These are phyloP conservation scores for Penicillium nucicola DNA, from an alignment of 495 filamentous ascomycete species.

Conservation along the genomic window DNA sequence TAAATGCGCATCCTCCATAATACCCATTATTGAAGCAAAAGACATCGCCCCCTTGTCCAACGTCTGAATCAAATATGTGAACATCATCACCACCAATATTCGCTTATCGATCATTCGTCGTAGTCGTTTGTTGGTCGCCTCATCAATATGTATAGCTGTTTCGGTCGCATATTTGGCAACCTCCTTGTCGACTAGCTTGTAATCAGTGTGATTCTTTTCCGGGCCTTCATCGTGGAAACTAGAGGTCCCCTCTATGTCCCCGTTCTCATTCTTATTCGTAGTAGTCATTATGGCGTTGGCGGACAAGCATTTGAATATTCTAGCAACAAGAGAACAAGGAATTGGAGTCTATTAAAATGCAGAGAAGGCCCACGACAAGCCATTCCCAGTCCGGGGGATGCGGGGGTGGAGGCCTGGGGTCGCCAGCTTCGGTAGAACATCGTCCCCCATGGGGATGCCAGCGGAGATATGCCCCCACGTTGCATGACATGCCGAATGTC, in stretches of 20 bases:
- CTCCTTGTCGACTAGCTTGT: constrained; percentile 56
- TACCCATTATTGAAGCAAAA: constrained; percentile 67
- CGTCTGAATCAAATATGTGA: constrained; percentile 63
- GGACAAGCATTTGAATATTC: not conserved
- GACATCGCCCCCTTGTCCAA: constrained; percentile 67
- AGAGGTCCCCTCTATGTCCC: constrained; percentile 5
- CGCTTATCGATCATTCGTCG: constrained; percentile 51
- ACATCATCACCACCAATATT: constrained; percentile 46
- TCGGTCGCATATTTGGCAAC: constrained; percentile 58
- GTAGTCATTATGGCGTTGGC: constrained; percentile 1
- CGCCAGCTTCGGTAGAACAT: not conserved
- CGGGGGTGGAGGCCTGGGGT: constrained; percentile 4
- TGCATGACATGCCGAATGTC: not conserved
- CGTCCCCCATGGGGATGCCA: constrained; percentile 12
- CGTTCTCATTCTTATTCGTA: constrained; percentile 1
- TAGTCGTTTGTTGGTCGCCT: constrained; percentile 49
- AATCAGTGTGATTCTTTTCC: constrained; percentile 48
- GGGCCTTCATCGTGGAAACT: constrained; percentile 17
- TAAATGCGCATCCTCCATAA: constrained; percentile 51
- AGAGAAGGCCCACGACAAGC: too few species aligned
- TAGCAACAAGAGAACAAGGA: not conserved
- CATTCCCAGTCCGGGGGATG: constrained; percentile 3
- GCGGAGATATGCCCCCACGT: constrained; percentile 11
- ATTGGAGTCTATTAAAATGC: not conserved
- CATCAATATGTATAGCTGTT: constrained; percentile 48